A percentile compares a stretch with the other conserved stretches of the same genome.
Conservation (phyloP, 1,139 yeast species). For the Kodamaea derodonti region DNA sequence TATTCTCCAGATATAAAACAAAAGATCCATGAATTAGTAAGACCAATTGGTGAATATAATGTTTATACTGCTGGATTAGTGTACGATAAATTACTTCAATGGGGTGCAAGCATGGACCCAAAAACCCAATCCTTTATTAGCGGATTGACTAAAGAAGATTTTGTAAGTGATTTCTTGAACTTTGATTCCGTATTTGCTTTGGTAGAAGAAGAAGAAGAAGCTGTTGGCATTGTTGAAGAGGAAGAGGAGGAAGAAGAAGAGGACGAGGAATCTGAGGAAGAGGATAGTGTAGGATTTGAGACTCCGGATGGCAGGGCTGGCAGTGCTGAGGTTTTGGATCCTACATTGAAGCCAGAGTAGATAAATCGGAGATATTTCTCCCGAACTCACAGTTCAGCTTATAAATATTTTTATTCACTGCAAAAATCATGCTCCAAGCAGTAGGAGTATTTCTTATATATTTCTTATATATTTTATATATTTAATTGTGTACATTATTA, state of each 20-base stretch:
- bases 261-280: conserved; percentile 7
- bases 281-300: conserved; percentile 10
- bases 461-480: no score
- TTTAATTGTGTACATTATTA: no score
- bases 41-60: conserved; percentile 18
- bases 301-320: conserved; percentile 10
- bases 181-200: conserved; percentile 17
- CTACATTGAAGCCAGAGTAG: conserved; percentile 22
- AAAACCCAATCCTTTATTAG: conserved; percentile 17
- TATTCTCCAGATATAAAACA: conserved; percentile 12
- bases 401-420: no score
- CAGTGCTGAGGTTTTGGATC: conserved; percentile 20
- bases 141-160: conserved; percentile 25
- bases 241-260: conserved; percentile 10
- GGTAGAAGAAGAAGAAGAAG: conserved; percentile 13
- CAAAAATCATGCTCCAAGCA: no score
- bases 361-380: no score
- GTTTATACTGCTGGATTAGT: conserved; percentile 24
- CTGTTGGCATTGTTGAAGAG: conserved; percentile 7
- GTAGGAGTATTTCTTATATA: no score
- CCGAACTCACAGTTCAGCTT: no score
- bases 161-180: conserved; percentile 29
- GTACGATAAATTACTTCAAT: conserved; percentile 21
- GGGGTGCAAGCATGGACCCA: conserved; percentile 1
- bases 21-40: conserved; percentile 12